Evolutionary conservation across 2,329 filamentous ascomycete species (phyloP).

Genomic region (Furcasterigmium furcatum): DNA sequence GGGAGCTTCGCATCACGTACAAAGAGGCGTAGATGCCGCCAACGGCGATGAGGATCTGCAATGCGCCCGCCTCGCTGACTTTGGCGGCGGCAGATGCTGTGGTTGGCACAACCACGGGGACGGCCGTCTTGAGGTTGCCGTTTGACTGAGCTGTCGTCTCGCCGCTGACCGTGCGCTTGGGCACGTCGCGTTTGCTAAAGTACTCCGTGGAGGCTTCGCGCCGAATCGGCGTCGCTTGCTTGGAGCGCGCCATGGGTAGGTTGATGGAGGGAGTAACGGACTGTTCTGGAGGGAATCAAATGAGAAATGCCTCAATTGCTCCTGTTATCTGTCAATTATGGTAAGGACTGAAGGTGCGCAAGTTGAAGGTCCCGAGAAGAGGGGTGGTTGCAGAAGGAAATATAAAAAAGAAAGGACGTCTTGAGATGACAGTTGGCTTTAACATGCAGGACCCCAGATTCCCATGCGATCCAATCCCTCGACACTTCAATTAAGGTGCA

Average conservation of each 20-base stretch:
- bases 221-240: constrained; percentile 63
- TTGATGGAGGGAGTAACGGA: not conserved
- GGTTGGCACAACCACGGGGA: constrained; percentile 19
- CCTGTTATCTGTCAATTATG: too few species aligned
- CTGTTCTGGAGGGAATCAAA: not conserved
- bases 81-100: constrained; percentile 13
- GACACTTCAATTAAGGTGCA: not conserved
- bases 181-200: constrained; percentile 44
- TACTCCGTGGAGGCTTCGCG: constrained; percentile 66
- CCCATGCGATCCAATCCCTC: not conserved
- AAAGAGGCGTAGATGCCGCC: constrained; percentile 95
- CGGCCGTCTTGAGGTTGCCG: constrained; percentile 23
- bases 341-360: too few species aligned
- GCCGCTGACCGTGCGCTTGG: constrained; percentile 28
- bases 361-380: too few species aligned
- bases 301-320: not conserved
- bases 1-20: constrained; percentile 47
- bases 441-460: not conserved
- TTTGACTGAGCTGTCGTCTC: constrained; percentile 27
- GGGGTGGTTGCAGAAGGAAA: not conserved
- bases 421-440: constrained; percentile 5
- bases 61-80: constrained; percentile 53
- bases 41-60: constrained; percentile 83
- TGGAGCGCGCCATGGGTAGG: constrained; percentile 65
- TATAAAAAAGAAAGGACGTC: not conserved